Conservation (phyloP, 495 filamentous ascomycete genomes). For the Patellaria atrata region DNA sequence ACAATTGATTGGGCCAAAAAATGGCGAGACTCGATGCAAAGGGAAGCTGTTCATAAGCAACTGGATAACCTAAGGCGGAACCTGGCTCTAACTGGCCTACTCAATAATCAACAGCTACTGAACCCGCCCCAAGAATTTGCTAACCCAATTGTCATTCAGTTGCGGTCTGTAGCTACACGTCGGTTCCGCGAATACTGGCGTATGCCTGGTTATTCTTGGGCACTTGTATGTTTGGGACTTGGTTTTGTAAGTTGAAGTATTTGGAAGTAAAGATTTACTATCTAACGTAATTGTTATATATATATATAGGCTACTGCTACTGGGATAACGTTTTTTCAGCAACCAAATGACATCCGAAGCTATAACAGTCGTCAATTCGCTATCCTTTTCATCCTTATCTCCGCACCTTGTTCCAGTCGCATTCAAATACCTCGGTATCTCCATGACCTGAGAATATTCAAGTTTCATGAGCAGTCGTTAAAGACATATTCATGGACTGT, state of each 20-base stretch:
- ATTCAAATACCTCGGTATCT: not conserved
- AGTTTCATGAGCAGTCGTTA: not conserved
- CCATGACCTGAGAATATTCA: not conserved
- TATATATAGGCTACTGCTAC: not conserved
- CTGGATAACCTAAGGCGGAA: not conserved
- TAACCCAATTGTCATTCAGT: not conserved
- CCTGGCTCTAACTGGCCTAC: not conserved
- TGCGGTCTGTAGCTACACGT: not conserved
- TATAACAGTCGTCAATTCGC: not conserved
- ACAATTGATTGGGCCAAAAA: constrained; percentile 7
- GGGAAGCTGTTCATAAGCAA: not conserved
- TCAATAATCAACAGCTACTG: no score
- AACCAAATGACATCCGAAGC: not conserved
- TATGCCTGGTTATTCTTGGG: not conserved
- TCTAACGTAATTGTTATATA: no score
- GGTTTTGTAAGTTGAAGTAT: constrained; percentile 1
- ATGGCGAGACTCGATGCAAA: no score
- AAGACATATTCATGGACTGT: not conserved
- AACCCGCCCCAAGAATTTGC: no score
- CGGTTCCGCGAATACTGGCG: not conserved
- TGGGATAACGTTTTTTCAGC: not conserved
- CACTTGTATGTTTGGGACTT: not conserved
- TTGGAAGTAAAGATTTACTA: no score
- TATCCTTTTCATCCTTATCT: not conserved
- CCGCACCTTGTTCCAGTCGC: not conserved